A percentile compares a stretch with the other conserved stretches of the same genome.
Conservation (phyloP, 2,329 filamentous ascomycete species). For the Cladosporium colombiae region DNA sequence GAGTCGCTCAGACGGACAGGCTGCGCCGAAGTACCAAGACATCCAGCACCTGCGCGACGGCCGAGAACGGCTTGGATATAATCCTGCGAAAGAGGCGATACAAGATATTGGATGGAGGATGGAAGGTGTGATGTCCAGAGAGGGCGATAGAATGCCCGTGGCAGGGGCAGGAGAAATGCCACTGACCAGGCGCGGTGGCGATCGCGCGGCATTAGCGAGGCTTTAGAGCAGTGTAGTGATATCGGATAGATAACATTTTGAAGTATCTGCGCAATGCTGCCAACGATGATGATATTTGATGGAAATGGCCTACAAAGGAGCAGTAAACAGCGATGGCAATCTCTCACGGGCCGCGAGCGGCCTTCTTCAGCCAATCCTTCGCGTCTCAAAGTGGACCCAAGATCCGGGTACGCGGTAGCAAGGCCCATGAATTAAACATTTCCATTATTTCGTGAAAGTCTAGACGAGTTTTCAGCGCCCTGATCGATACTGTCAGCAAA, state of each 20-base stretch:
- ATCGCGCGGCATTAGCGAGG: constrained; percentile 33
- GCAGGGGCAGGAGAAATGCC: constrained; percentile 19
- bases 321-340: neutral
- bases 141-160: constrained; percentile 20
- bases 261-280: neutral
- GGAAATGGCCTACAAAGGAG: neutral
- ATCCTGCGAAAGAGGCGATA: constrained; percentile 27
- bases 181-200: constrained; percentile 28
- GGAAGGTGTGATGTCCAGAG: constrained; percentile 28
- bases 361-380: neutral
- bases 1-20: constrained; percentile 27
- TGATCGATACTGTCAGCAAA: neutral
- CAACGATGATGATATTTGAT: neutral
- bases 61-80: constrained; percentile 32
- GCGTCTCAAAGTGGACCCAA: neutral
- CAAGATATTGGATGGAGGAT: constrained; percentile 30
- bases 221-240: constrained; percentile 22
- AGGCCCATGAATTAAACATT: neutral
- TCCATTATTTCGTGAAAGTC: neutral
- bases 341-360: neutral
- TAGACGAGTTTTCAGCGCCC: neutral
- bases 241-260: neutral
- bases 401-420: neutral
- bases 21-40: constrained; percentile 26
- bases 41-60: constrained; percentile 31